Percentiles rank a stretch among this genome's conserved stretches.
Conservation (phyloP, 371 early-diverging fungal genomes). For the Lichtheimia ornata region DNA sequence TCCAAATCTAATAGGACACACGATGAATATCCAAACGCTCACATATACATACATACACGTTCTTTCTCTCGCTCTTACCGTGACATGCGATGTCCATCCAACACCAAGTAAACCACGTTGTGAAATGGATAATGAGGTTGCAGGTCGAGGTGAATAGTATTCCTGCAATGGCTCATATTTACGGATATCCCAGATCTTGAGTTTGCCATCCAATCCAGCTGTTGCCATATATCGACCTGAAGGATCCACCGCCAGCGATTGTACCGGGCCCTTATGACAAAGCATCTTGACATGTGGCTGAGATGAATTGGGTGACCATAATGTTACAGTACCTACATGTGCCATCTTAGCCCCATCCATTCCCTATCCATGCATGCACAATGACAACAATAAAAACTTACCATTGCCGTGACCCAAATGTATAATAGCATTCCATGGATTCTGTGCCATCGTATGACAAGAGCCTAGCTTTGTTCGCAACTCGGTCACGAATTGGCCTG, state of each 20-base stretch:
- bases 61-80: slow-evolving; percentile 46
- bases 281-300: slow-evolving; percentile 93
- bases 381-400: slow-evolving; percentile 1
- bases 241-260: slow-evolving; percentile 85
- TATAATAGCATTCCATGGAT: slow-evolving; percentile 92
- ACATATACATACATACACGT: too few relatives aligned
- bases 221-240: slow-evolving; percentile 94
- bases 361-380: background rate
- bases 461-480: slow-evolving; percentile 78
- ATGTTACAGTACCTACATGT: slow-evolving; percentile 70
- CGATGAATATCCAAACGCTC: background rate
- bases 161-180: slow-evolving; percentile 81
- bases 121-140: slow-evolving; percentile 75
- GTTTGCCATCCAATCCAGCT: slow-evolving; percentile 85
- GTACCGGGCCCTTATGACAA: slow-evolving; percentile 88
- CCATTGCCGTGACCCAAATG: slow-evolving; percentile 94
- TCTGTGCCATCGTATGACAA: slow-evolving; percentile 87
- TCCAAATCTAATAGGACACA: slow-evolving; percentile 67
- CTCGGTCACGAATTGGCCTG: slow-evolving; percentile 89
- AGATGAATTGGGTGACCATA: slow-evolving; percentile 92
- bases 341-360: background rate
- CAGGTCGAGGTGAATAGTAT: slow-evolving; percentile 79
- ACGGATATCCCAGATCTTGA: slow-evolving; percentile 97
- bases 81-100: slow-evolving; percentile 76
- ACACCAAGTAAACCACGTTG: slow-evolving; percentile 90